Conservation (phyloP, 768 basidiomycete species). For the Kwoniella heveanensis region DNA sequence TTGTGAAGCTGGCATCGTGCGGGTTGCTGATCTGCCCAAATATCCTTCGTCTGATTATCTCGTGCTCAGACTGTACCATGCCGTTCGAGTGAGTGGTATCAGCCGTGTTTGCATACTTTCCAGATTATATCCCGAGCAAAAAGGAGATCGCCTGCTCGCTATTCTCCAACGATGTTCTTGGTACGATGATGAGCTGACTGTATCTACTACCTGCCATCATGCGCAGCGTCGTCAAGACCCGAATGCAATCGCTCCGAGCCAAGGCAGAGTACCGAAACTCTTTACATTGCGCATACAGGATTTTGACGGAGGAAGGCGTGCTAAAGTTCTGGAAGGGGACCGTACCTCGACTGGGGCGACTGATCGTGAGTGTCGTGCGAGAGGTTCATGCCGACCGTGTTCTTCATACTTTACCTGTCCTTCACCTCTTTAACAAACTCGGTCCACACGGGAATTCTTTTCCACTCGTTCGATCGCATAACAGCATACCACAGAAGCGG, state of each 20-base stretch:
- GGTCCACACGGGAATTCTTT: too few species aligned
- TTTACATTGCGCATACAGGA: conserved; percentile 92
- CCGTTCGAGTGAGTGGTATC: conserved; percentile 57
- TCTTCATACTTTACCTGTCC: too few species aligned
- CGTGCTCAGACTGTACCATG: conserved; percentile 52
- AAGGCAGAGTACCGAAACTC: conserved; percentile 83
- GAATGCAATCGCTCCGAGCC: conserved; percentile 93
- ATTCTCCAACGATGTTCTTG: too few species aligned
- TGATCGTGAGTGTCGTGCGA: conserved; percentile 64
- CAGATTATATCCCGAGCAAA: too few species aligned
- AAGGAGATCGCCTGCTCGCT: too few species aligned
- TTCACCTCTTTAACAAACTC: too few species aligned
- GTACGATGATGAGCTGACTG: too few species aligned
- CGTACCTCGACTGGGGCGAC: conserved; percentile 78
- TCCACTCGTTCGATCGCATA: too few species aligned
- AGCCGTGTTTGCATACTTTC: too few species aligned
- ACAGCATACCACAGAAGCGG: too few species aligned
- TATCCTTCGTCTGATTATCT: neutral
- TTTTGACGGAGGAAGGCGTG: conserved; percentile 89
- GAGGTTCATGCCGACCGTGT: too few species aligned
- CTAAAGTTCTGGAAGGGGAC: conserved; percentile 96
- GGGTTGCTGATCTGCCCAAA: conserved; percentile 1
- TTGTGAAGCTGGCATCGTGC: neutral
- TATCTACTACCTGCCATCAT: neutral
- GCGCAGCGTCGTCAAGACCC: conserved; percentile 87